Conservation (phyloP, 176 grass and related monocot genomes). For the Carex pumila region DNA sequence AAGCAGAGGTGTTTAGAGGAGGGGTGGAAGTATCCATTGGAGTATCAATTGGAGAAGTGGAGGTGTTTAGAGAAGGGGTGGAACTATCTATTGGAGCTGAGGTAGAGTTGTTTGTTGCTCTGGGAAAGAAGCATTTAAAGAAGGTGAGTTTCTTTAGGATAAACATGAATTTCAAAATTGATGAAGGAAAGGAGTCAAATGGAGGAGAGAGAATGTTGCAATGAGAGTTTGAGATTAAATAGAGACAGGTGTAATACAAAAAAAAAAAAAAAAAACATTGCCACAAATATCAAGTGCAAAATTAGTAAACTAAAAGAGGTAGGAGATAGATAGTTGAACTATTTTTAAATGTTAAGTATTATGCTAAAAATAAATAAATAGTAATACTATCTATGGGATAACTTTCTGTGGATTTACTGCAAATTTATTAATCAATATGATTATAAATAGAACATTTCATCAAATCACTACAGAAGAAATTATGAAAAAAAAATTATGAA, state of each 20-base stretch:
- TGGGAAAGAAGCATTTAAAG: not conserved
- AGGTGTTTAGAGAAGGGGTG: not conserved
- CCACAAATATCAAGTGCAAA: not conserved
- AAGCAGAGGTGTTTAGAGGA: not conserved
- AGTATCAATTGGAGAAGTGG: not conserved
- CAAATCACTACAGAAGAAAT: not conserved
- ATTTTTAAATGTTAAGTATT: not conserved
- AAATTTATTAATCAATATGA: not conserved
- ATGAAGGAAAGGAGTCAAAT: not conserved
- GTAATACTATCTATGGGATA: not conserved
- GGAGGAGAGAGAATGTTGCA: not conserved
- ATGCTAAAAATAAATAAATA: constrained; percentile 10
- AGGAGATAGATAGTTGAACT: not conserved
- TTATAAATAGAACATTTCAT: constrained; percentile 3
- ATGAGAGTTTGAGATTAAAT: not conserved
- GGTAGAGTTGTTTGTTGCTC: not conserved
- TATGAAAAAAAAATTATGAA: not conserved
- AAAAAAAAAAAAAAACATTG: not conserved
- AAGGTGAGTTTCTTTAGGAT: constrained; percentile 2
- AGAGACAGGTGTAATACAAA: not conserved
- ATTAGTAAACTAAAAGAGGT: not conserved
- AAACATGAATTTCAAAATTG: not conserved
- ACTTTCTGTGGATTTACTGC: not conserved
- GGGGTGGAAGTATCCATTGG: not conserved
- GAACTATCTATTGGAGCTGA: not conserved